phyloP scores from a whole-genome alignment of 1,284 basidiomycete genomes.

The Flammula alnicola region DNA sequence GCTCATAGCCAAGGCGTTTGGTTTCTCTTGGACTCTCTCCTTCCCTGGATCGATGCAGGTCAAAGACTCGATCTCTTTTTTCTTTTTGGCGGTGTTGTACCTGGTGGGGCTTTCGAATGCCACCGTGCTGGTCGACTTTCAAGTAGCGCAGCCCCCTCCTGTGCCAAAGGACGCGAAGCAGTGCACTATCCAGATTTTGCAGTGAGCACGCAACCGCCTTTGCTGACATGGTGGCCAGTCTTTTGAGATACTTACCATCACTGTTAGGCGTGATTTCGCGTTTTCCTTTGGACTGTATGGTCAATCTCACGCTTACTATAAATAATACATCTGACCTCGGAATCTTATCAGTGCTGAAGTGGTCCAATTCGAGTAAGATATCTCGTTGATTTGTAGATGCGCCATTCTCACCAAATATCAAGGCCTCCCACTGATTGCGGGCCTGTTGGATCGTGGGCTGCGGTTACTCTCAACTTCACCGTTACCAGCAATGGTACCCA shows the following conservation, averaged over 20 bases:
- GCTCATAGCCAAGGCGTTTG: not conserved
- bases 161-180: slow-evolving; percentile 60
- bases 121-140: slow-evolving; percentile 67
- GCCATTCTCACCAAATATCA: slow-evolving; percentile 27
- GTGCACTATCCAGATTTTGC: slow-evolving; percentile 67
- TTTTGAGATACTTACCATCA: not conserved
- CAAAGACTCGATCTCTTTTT: slow-evolving; percentile 7
- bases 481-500: slow-evolving; percentile 82
- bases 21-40: slow-evolving; percentile 5
- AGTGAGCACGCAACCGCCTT: slow-evolving; percentile 46
- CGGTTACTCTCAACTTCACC: slow-evolving; percentile 73
- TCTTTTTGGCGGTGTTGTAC: slow-evolving; percentile 16
- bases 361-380: slow-evolving; percentile 62
- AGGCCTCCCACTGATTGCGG: slow-evolving; percentile 76
- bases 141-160: slow-evolving; percentile 71
- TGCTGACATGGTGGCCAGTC: not conserved
- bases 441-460: slow-evolving; percentile 74
- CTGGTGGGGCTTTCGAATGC: slow-evolving; percentile 29
- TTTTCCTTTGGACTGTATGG: slow-evolving; percentile 71
- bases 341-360: slow-evolving; percentile 60
- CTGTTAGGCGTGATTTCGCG: slow-evolving; percentile 66
- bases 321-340: slow-evolving; percentile 9
- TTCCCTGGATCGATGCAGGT: slow-evolving; percentile 19
- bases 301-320: slow-evolving; percentile 7
- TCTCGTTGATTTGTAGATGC: not conserved